Percentiles rank a stretch among this genome's conserved stretches.
Evolutionary conservation across 805 yeast species (phyloP).

Genomic region (Jamesozyma piceae): DNA sequence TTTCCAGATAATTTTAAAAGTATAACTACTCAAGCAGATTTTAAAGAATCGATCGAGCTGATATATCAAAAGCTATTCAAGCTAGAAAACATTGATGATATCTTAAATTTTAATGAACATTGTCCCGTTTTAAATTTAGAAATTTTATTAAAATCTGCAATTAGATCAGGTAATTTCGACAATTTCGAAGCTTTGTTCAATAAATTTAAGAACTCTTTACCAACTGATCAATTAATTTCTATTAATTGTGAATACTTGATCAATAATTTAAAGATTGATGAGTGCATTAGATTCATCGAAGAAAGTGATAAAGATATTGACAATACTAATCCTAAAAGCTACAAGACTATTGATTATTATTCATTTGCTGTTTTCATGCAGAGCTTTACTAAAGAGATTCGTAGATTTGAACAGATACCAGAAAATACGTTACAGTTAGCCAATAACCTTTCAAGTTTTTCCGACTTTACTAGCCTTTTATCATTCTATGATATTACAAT

Average conservation of each 20-base stretch:
- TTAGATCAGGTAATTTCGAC: constrained; percentile 19
- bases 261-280: constrained; percentile 14
- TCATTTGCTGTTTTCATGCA: constrained; percentile 20
- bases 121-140: constrained; percentile 22
- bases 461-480: constrained; percentile 11
- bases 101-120: constrained; percentile 17
- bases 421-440: constrained; percentile 24
- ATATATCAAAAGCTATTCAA: constrained; percentile 18
- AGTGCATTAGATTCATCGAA: constrained; percentile 14
- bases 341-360: constrained; percentile 17
- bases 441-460: constrained; percentile 18
- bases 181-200: constrained; percentile 12
- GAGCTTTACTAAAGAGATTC: constrained; percentile 10
- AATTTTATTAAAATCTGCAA: constrained; percentile 19
- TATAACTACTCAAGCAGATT: constrained; percentile 25
- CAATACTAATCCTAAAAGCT: constrained; percentile 4
- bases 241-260: constrained; percentile 21
- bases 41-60: constrained; percentile 15
- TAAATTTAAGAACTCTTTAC: constrained; percentile 13
- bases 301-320: not conserved
- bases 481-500: constrained; percentile 11
- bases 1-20: constrained; percentile 24
- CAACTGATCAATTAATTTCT: constrained; percentile 6
- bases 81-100: constrained; percentile 9
- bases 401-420: constrained; percentile 8